Evolutionary conservation across 176 grass and related monocot genomes (phyloP), one percentile per base, ranked within the genome.

Genomic region (Alopecurus myosuroides): DNA sequence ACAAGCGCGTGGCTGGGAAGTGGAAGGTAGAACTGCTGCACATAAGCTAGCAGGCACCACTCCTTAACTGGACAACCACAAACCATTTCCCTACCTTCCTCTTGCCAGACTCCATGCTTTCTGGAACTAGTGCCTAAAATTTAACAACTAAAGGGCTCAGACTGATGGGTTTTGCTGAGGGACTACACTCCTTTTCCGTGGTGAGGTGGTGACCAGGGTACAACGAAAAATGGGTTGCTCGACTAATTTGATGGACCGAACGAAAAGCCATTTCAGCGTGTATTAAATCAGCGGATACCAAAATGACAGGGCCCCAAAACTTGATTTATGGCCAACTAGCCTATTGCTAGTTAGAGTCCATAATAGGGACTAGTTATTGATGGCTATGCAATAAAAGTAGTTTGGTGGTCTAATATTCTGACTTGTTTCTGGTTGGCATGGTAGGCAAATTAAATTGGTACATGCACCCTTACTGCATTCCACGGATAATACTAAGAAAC

Each of bases 11-110:
- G 81, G 78, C 72, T 78, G 44, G 61, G 80, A 77, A 91, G 88
- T 85, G 85, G 90, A 84, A 86, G 85, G 89, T 90, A 85, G 77
- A 93, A 58, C 89, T 77, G 87, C 85, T 87, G 86, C 85, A 83
- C 67, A 89, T 84, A 87, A 77, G 67, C 61, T 34, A 33, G 61
- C 75, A 73, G 49, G 69, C 85, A 83, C 84, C 37, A 79, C 68
- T 62, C 61, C 90, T 79, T 83, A 89, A 67, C 86, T 75, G 83
- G 67, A 83, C 86, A 92, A 49, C 86, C 68, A 86, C 50, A 58
- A 81, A 86, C 86, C 67, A 86, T 88, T 88, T 82, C 74, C 79
- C 86, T 89, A 92, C 72, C 74, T 31, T 88, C 90, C 78, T 86
- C 44, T 79, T 88, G 35, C 86, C 80, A 68, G 82, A 44, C 49